Percentiles rank a stretch among this genome's conserved stretches.
Evolutionary conservation across 2,329 filamentous ascomycete species (phyloP).

Genomic region (Graphiopsis chlorocephala): DNA sequence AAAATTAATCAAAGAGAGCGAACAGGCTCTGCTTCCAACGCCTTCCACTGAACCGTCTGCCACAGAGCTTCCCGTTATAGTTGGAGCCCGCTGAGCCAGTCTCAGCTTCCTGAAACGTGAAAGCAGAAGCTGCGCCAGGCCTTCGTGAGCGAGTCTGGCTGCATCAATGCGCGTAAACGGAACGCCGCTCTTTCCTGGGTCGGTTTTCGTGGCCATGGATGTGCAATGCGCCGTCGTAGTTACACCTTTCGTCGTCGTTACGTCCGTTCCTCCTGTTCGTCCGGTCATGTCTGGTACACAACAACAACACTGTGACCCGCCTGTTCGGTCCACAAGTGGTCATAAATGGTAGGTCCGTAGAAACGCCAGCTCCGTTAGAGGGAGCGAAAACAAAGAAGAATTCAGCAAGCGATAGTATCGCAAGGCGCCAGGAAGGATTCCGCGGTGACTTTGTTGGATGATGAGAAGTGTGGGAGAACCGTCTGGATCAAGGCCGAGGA

Average conservation of each 20-base stretch:
- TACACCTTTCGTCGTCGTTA: background rate
- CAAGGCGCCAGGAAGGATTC: background rate
- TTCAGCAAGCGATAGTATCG: background rate
- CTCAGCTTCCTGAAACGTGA: background rate
- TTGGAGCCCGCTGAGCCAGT: background rate
- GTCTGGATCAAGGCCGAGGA: slow-evolving; percentile 3
- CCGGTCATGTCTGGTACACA: slow-evolving; percentile 14
- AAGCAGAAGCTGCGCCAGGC: background rate
- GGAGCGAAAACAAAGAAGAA: slow-evolving; percentile 8
- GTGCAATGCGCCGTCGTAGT: background rate
- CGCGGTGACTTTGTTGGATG: background rate
- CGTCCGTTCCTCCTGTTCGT: background rate
- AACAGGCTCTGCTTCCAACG: background rate
- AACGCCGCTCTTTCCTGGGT: background rate
- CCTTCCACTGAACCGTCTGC: background rate
- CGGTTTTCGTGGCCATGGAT: background rate
- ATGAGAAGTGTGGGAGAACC: background rate
- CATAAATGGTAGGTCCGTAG: background rate
- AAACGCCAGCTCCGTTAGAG: background rate
- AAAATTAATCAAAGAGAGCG: background rate
- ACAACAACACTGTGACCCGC: background rate
- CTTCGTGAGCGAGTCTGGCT: background rate
- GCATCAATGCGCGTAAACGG: background rate
- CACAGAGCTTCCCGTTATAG: background rate
- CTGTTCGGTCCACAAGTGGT: background rate